Percentiles rank a stretch among this genome's conserved stretches.
Conservation (phyloP, 106 monocot species). For the Dendrobium nobile region DNA sequence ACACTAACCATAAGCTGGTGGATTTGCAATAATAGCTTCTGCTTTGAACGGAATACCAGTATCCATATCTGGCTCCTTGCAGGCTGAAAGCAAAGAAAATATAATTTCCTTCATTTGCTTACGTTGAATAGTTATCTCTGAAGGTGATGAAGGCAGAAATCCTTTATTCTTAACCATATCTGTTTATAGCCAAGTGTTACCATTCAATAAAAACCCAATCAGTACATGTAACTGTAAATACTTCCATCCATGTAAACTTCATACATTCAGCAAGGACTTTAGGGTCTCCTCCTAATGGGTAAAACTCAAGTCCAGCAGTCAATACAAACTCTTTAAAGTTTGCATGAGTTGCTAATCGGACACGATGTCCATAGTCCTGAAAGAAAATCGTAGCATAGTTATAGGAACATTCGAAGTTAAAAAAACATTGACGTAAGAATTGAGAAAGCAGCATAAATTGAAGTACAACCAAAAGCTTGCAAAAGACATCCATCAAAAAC, state of each 20-base stretch:
- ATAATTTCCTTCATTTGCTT: conserved; percentile 91
- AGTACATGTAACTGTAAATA: conserved; percentile 2
- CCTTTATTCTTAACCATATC: conserved; percentile 99
- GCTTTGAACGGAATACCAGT: conserved; percentile 78
- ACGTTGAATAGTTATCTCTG: conserved; percentile 81
- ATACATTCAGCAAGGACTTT: conserved; percentile 90
- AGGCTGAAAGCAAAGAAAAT: conserved; percentile 82
- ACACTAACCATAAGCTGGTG: conserved; percentile 84
- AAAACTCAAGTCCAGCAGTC: conserved; percentile 91
- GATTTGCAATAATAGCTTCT: conserved; percentile 96
- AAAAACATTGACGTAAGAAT: no score
- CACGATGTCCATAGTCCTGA: conserved; percentile 93
- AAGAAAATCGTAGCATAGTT: conserved; percentile 14
- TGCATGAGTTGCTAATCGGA: conserved; percentile 91
- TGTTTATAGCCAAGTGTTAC: conserved; percentile 20
- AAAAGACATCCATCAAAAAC: background rate
- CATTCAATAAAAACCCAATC: background rate
- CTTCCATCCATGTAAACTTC: conserved; percentile 1
- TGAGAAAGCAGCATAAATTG: background rate
- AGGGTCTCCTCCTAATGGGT: conserved; percentile 91
- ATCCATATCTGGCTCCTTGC: conserved; percentile 86
- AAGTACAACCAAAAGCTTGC: background rate
- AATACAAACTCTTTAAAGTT: conserved; percentile 96
- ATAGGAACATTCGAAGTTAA: no score
- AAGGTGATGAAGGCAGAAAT: conserved; percentile 84